Base-by-base conservation (phyloP, 495 filamentous ascomycete genomes). In the Apodospora peruviana region DNA sequence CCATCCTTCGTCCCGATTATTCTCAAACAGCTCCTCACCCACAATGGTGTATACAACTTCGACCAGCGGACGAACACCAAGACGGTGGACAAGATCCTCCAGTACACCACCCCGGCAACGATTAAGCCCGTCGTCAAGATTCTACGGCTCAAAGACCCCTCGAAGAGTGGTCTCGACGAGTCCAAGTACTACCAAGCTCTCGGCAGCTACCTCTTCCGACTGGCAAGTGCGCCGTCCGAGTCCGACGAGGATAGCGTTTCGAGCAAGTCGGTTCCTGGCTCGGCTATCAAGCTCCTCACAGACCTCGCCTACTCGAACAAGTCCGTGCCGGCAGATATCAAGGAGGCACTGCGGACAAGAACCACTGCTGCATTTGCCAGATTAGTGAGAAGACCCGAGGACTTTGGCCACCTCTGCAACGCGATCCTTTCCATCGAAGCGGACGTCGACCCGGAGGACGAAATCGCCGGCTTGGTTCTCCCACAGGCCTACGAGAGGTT, bases 51-150 rank as follows among this genome's bases (percentile, higher is more conserved):
- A 0, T 76, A 88, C 43, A 87, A 84, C 62, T 94, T 97, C 60
- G 94, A 97, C 62, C 80, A 86, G 24, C 69, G 83, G 17, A 95
- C 90, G 5, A 95, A 87, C 62, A 89, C 86, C 1, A 96, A 95
- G 70, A 95, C 88, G 0, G 68, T 96, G 0, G 87, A 91, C 53
- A 84, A 78, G 52, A 72, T 96, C 3, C 65, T 96, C 3, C 70
- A 78, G 36, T 69, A 76, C 42, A 80, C 84, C 2, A 80, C 84
- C 52, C 64, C 74, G 0, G 51, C 64, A 5, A 75, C 79, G 36
- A 65, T 78, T n/a, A 62, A 68, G 36, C 47, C 65, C 19, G 62
- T 84, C 14, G 53, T 74, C 27, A 62, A 72, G 18, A 59, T 75
- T 16, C 64, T 71, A 11, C 56, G 69, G 27, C 45, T 58, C 2